A percentile compares a stretch with the other conserved stretches of the same genome.
Conservation (phyloP, 768 basidiomycete species). For the Favolaschia claudopus region DNA sequence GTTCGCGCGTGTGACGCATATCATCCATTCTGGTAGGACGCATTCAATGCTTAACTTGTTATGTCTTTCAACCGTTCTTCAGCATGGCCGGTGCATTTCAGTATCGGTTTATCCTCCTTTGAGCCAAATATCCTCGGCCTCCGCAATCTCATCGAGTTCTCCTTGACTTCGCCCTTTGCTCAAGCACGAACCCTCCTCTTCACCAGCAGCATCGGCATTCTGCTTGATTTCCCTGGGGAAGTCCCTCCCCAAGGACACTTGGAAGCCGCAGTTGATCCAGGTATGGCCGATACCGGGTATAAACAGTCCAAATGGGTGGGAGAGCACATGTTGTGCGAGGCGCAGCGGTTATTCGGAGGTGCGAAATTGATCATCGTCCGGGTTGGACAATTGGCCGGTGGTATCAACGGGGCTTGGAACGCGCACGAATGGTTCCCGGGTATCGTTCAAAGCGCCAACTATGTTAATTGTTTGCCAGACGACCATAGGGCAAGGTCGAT, state of each 20-base stretch:
- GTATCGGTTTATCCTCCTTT: conserved; percentile 37
- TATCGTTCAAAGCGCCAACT: conserved; percentile 33
- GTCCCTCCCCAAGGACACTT: background rate
- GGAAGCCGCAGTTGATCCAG: conserved; percentile 29
- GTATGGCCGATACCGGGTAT: conserved; percentile 35
- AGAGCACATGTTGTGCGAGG: background rate
- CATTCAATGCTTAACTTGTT: background rate
- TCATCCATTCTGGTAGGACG: conserved; percentile 45
- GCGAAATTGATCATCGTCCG: conserved; percentile 40
- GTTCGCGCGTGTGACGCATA: conserved; percentile 38
- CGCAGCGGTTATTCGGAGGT: conserved; percentile 10
- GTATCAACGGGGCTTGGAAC: conserved; percentile 47
- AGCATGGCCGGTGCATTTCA: conserved; percentile 48
- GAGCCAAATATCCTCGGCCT: conserved; percentile 36
- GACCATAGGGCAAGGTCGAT: conserved; percentile 27
- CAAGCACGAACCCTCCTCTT: conserved; percentile 40
- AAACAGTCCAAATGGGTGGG: conserved; percentile 40
- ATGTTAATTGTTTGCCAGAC: conserved; percentile 29
- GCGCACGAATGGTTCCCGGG: conserved; percentile 45
- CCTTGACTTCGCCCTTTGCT: conserved; percentile 38
- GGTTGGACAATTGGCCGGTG: conserved; percentile 46
- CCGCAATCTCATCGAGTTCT: conserved; percentile 45
- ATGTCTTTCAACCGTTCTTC: background rate
- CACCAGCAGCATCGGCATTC: conserved; percentile 41
- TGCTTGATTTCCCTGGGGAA: background rate